These are phyloP conservation scores for Trametes sp. DNA, from an alignment of 1,284 basidiomycete species.

Conservation along the genomic window DNA sequence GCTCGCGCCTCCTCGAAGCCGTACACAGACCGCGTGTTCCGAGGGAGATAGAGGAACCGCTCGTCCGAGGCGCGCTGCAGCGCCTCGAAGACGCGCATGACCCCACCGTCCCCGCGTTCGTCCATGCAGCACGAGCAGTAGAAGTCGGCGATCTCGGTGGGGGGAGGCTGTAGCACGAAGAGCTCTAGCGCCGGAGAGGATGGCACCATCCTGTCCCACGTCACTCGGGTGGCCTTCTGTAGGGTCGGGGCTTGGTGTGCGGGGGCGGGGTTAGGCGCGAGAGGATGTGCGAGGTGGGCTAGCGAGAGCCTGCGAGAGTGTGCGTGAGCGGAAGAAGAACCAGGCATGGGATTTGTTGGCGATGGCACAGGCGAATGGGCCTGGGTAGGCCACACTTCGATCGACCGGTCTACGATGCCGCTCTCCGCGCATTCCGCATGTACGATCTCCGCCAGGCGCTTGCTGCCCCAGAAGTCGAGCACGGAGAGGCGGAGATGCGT, in stretches of 20 bases:
- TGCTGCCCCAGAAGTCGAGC: slow-evolving; percentile 38
- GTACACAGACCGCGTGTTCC: slow-evolving; percentile 30
- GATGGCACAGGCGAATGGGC: neutral
- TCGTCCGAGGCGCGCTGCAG: slow-evolving; percentile 33
- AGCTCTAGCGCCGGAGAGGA: slow-evolving; percentile 19
- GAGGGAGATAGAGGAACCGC: slow-evolving; percentile 31
- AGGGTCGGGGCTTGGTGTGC: too few species aligned
- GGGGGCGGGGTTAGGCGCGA: neutral
- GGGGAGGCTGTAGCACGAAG: slow-evolving; percentile 39
- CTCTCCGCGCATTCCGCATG: slow-evolving; percentile 39
- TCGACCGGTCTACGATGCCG: slow-evolving; percentile 28
- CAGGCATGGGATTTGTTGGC: neutral
- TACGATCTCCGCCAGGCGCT: slow-evolving; percentile 33
- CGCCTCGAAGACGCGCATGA: slow-evolving; percentile 38
- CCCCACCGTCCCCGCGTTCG: slow-evolving; percentile 36
- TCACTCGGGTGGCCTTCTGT: slow-evolving; percentile 22
- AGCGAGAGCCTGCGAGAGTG: neutral
- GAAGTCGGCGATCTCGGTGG: slow-evolving; percentile 30
- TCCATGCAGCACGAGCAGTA: slow-evolving; percentile 42
- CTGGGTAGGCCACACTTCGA: slow-evolving; percentile 26
- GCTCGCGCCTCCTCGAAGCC: slow-evolving; percentile 32
- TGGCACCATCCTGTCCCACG: slow-evolving; percentile 37
- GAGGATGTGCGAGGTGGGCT: neutral
- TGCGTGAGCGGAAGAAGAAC: neutral
- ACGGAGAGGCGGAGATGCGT: slow-evolving; percentile 42